Base-by-base conservation (phyloP, 306 rosid genomes). In the Oxytropis ochrocephala region DNA sequence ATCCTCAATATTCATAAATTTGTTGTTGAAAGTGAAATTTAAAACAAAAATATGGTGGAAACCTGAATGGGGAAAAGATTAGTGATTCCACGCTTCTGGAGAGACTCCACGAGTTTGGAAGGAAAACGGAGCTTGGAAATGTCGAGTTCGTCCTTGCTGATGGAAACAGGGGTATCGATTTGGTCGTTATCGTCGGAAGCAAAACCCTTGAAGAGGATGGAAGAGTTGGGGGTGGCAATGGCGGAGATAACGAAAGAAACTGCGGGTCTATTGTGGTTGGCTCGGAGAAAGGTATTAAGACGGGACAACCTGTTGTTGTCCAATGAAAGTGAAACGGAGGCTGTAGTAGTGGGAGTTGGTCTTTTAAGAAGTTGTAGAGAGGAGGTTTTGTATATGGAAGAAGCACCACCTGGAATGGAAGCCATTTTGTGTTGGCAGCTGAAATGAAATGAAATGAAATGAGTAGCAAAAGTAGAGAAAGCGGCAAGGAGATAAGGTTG, bases 1-100 rank as follows among this genome's bases (percentile, higher is more conserved):
- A 2, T 24, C 3, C 3, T 24, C 29, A 24, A 24, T 24, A 1
- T 24, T 24, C 29, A 24, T 24, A 24, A 24, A 24, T 24, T 24
- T 24, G 29, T 24, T 24, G 29, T 24, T 24, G 29, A 24, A 24
- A 24, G 29, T 1, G 29, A 24, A 24, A 24, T 24, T 24, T 24
- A 24, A 24, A 24, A 24, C 2, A 24, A 24, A 24, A 24, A n/a
- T n/a, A n/a, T 24, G 29, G 3, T 24, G 29, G 29, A 24, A 24
- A 66, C 98, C 85, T 93, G 98, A 75, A 93, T 93, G 52, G 98
- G 97, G 70, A 93, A 93, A 67, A 93, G 98, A 16, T 18, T 33
- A 18, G 83, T 77, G 78, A 93, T 93, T 73, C 98, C 98, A 33
- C 98, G 93, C 29, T 52, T 82, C 21, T 64, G 69, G 8, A 93